Conservation (phyloP, 192 early-diverging fungal species). For the Backusella australiensis region DNA sequence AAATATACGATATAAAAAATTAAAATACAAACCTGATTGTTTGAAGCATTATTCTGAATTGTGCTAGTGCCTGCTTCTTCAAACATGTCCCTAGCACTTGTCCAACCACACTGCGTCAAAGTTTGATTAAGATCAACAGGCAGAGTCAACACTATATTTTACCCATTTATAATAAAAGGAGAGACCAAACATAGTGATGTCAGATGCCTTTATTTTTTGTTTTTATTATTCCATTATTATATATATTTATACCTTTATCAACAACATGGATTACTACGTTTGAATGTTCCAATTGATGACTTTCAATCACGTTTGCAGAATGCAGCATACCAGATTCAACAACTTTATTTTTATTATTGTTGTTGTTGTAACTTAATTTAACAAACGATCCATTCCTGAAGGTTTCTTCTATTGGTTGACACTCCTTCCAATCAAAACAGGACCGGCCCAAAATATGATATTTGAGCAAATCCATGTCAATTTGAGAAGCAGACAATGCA, state of each 20-base stretch:
- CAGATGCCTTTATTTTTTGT: neutral
- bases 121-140: conserved; percentile 1
- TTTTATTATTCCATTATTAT: neutral
- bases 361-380: neutral
- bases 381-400: neutral
- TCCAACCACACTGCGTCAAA: neutral
- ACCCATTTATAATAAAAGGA: neutral
- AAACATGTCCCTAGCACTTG: conserved; percentile 4
- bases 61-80: neutral
- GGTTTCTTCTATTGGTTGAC: neutral
- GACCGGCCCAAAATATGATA: neutral
- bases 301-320: neutral
- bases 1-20: neutral
- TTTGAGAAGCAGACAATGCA: neutral
- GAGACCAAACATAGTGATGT: neutral
- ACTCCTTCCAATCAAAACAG: neutral
- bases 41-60: neutral
- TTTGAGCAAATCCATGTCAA: neutral
- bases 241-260: neutral
- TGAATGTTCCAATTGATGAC: neutral
- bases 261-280: neutral
- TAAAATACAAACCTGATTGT: conserved; percentile 7
- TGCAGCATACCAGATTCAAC: neutral
- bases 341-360: neutral
- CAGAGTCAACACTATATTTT: neutral